These are phyloP conservation scores for Hysterium pulicare DNA, from an alignment of 2,329 filamentous ascomycete genomes.

Conservation along the genomic window DNA sequence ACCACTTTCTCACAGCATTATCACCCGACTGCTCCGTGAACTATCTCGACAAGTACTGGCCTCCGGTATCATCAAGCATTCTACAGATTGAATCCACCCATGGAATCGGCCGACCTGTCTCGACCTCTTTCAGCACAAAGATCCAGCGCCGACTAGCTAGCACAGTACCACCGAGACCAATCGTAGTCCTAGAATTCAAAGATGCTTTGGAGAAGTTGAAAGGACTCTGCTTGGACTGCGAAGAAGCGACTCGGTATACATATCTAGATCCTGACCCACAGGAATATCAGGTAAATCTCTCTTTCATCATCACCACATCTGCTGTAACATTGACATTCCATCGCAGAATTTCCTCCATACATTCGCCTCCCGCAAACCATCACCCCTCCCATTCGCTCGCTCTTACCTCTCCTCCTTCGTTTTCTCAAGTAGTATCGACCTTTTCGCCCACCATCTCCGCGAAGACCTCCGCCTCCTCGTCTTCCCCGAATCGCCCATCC, in stretches of 20 bases:
- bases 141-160: slow-evolving; percentile 89
- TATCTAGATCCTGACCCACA: slow-evolving; percentile 26
- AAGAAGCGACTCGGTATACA: slow-evolving; percentile 48
- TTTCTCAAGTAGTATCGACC: slow-evolving; percentile 62
- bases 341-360: slow-evolving; percentile 59
- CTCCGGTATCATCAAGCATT: slow-evolving; percentile 41
- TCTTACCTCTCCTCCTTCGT: slow-evolving; percentile 74
- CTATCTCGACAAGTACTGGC: slow-evolving; percentile 33
- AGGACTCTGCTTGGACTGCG: slow-evolving; percentile 68
- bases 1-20: slow-evolving; percentile 57
- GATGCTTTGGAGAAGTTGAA: slow-evolving; percentile 69
- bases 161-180: slow-evolving; percentile 87
- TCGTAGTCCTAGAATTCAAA: slow-evolving; percentile 71
- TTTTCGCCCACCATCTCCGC: slow-evolving; percentile 72
- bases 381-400: slow-evolving; percentile 79
- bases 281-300: slow-evolving; percentile 24
- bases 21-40: slow-evolving; percentile 35
- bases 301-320: neutral
- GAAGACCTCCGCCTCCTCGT: slow-evolving; percentile 77
- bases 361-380: slow-evolving; percentile 75
- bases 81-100: slow-evolving; percentile 58
- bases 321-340: neutral
- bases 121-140: slow-evolving; percentile 83
- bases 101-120: slow-evolving; percentile 60
- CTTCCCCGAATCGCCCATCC: slow-evolving; percentile 66